These are phyloP conservation scores for Colletotrichum cuscutae DNA, from an alignment of 2,329 filamentous ascomycete species.

Conservation along the genomic window DNA sequence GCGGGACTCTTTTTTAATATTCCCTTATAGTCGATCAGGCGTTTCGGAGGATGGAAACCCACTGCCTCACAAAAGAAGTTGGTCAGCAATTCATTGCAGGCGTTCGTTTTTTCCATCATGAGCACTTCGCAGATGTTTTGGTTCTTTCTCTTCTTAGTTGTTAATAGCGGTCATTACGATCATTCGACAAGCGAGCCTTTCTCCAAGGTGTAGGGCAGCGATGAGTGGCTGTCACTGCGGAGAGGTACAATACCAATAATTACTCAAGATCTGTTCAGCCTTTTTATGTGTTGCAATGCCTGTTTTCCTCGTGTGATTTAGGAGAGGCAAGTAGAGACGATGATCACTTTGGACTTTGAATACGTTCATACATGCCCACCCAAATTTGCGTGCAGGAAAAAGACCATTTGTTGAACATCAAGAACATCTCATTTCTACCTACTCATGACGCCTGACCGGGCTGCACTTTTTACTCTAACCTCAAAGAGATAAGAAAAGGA, in stretches of 20 bases:
- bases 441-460: constrained; percentile 35
- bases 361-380: background rate
- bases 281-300: background rate
- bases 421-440: constrained; percentile 35
- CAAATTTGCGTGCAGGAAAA: background rate
- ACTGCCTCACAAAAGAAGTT: background rate
- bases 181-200: background rate
- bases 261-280: background rate
- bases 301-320: background rate
- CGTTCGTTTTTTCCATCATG: background rate
- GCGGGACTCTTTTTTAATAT: background rate
- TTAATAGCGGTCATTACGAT: background rate
- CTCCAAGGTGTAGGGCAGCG: background rate
- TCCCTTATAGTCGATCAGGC: background rate
- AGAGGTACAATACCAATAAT: background rate
- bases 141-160: background rate
- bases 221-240: background rate
- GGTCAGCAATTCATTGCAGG: background rate
- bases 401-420: constrained; percentile 17
- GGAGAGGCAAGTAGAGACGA: background rate
- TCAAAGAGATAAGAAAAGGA: constrained; percentile 1
- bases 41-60: background rate
- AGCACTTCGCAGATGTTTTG: background rate
- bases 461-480: constrained; percentile 36
- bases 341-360: too few relatives aligned